Evolutionary conservation across 2,329 filamentous ascomycete species (phyloP), one percentile per base, ranked within the genome.

Genomic region (Incumbomyces delicatus): DNA sequence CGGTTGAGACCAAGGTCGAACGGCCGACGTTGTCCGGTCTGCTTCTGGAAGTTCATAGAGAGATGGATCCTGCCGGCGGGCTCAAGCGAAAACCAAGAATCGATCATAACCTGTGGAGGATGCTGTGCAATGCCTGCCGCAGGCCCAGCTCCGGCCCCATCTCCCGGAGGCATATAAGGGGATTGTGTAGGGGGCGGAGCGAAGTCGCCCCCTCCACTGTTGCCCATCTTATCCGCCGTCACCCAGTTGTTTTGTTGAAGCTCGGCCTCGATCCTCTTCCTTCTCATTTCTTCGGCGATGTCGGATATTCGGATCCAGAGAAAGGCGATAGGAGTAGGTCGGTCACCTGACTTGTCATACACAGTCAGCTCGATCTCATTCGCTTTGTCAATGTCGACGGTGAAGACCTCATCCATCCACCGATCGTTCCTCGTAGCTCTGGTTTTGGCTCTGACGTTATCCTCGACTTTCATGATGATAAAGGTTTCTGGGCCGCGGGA

Each of bases 281-380:
- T 81, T 62, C 92, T 84, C 76, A 98, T 90, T 66, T 98, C 92
- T 63, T 98, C 92, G 1, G 88, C 87, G 55, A 98, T 94, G 64
- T 98, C 92, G 13, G 92, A 94, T 61, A 98, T 90, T 50, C 92
- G 78, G 49, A 98, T 82, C 92, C 92, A 98, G 12, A 96, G 76
- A 75, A 98, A 81, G 47, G 84, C 92, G 59, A 98, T 95, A 34
- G 92, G 92, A 43, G 94, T 81, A 12, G 89, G 83, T 57, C 94
- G 85, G 58, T 95, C 89, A 53, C 83, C 81, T 2, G 88, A 83
- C 68, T 94, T 95, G 65, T 98, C 92, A 66, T 98, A 98, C 10
- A 98, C 89, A 0, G 88, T 96, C 45, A 98, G 78, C 63, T 98
- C 92, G 51, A 98, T 87, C 67, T 98, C 92, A 66, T 98, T 98